A percentile compares a stretch with the other conserved stretches of the same genome.
Evolutionary conservation across 768 basidiomycete genomes (phyloP).

Genomic region (Trametes sanguinea): DNA sequence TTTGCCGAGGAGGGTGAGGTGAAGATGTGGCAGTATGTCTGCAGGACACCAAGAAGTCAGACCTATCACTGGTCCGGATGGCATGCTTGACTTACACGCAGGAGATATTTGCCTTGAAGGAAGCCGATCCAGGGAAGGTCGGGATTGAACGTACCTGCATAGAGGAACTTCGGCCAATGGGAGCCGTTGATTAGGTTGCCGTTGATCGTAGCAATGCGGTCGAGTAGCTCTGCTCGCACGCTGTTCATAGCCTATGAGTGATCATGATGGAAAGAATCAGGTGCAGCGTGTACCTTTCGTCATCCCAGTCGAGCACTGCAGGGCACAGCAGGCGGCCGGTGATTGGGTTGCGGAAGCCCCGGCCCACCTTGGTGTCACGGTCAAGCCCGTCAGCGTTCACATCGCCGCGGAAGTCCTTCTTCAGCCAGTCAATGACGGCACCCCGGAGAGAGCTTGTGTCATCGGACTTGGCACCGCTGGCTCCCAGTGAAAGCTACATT

Average conservation of each 20-base stretch:
- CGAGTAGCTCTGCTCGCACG: background rate
- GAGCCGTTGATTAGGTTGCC: background rate
- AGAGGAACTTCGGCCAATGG: background rate
- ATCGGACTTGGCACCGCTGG: background rate
- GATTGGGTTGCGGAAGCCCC: background rate
- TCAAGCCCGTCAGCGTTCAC: background rate
- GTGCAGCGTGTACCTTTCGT: background rate
- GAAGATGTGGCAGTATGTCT: background rate
- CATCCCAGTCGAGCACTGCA: background rate
- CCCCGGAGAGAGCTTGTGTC: background rate
- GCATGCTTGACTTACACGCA: background rate
- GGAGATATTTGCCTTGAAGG: background rate
- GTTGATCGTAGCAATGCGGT: background rate
- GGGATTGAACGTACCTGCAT: background rate
- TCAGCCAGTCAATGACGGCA: background rate
- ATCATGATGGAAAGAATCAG: background rate
- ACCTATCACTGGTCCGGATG: background rate
- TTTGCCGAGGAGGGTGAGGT: background rate
- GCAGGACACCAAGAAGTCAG: background rate
- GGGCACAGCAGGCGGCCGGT: background rate
- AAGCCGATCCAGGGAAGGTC: background rate
- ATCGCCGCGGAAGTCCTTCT: background rate
- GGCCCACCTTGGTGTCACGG: background rate
- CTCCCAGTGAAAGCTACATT: background rate
- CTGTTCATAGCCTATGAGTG: background rate